Conservation (phyloP, 2,329 filamentous ascomycete genomes). For the Colletotrichum abscissum region DNA sequence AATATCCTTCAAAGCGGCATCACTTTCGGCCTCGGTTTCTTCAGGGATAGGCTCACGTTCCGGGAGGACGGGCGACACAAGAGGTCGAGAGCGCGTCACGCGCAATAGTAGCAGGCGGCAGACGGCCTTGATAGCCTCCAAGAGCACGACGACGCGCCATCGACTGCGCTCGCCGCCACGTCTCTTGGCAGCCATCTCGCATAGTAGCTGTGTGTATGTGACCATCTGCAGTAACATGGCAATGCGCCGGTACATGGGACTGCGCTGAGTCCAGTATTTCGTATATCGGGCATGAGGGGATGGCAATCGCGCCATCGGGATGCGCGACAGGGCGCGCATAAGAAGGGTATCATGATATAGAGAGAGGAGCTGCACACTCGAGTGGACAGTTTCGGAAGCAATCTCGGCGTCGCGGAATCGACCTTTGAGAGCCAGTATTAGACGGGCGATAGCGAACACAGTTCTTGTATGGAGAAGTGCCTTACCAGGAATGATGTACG, state of each 20-base stretch:
- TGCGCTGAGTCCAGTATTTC: slow-evolving; percentile 72
- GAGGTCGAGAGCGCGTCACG: slow-evolving; percentile 83
- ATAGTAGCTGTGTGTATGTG: slow-evolving; percentile 94
- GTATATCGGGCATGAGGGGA: slow-evolving; percentile 74
- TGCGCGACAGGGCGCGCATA: slow-evolving; percentile 70
- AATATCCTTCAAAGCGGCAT: slow-evolving; percentile 53
- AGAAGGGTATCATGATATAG: slow-evolving; percentile 94
- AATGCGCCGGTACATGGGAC: slow-evolving; percentile 80
- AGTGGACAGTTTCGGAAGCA: slow-evolving; percentile 92
- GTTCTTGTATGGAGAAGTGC: background rate
- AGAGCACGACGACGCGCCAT: slow-evolving; percentile 87
- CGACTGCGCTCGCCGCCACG: slow-evolving; percentile 81
- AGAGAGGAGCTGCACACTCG: slow-evolving; percentile 87
- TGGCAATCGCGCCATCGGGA: slow-evolving; percentile 64
- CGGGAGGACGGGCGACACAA: slow-evolving; percentile 86
- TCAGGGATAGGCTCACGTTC: slow-evolving; percentile 83
- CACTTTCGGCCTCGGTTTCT: slow-evolving; percentile 58
- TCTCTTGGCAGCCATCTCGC: slow-evolving; percentile 95
- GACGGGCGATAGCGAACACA: background rate
- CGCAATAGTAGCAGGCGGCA: slow-evolving; percentile 84
- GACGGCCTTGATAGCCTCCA: slow-evolving; percentile 88
- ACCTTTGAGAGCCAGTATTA: slow-evolving; percentile 56
- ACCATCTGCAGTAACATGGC: slow-evolving; percentile 89
- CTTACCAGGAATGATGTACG: slow-evolving; percentile 91
- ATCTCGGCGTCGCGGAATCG: slow-evolving; percentile 94